Percentiles rank a stretch among this genome's conserved stretches.
phyloP scores from a whole-genome alignment of 2,329 filamentous ascomycete genomes.

The Falciphora oryzae region DNA sequence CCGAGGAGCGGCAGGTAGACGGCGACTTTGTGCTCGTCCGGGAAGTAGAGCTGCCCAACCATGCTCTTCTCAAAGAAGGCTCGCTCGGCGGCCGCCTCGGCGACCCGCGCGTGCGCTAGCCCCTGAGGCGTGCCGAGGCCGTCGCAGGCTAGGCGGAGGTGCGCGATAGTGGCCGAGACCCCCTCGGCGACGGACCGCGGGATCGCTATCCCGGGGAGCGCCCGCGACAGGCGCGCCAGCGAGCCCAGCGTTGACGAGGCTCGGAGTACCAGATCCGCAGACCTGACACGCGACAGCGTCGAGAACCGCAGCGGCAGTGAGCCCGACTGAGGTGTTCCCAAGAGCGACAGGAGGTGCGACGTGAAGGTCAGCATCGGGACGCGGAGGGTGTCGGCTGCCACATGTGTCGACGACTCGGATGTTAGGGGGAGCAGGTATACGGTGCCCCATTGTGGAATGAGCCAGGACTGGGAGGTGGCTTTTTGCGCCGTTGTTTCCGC shows the following conservation, averaged over 20 bases:
- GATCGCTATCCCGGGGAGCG: constrained; percentile 85
- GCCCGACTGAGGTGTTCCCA: constrained; percentile 77
- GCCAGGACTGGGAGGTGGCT: constrained; percentile 61
- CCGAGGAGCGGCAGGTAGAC: constrained; percentile 91
- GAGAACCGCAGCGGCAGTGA: constrained; percentile 82
- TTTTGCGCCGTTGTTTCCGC: constrained; percentile 6
- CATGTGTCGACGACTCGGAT: constrained; percentile 35
- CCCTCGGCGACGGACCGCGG: constrained; percentile 81
- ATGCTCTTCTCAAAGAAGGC: constrained; percentile 99
- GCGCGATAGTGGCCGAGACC: constrained; percentile 70
- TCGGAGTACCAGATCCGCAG: constrained; percentile 77
- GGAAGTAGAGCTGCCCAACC: constrained; percentile 98
- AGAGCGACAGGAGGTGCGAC: constrained; percentile 78
- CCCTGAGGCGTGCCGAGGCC: constrained; percentile 62
- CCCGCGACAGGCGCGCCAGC: constrained; percentile 75
- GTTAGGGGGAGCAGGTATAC: constrained; percentile 53
- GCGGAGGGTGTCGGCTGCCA: constrained; percentile 62
- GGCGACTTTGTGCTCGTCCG: constrained; percentile 95
- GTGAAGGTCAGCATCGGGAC: constrained; percentile 86
- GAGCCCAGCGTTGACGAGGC: constrained; percentile 94
- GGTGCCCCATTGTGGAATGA: constrained; percentile 92
- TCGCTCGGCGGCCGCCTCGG: constrained; percentile 82
- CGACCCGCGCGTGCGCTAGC: constrained; percentile 73
- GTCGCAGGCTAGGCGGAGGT: constrained; percentile 71
- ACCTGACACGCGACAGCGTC: constrained; percentile 77